Base-by-base conservation (phyloP, 371 early-diverging fungal genomes). In the Basidiobolus meristosporus region DNA sequence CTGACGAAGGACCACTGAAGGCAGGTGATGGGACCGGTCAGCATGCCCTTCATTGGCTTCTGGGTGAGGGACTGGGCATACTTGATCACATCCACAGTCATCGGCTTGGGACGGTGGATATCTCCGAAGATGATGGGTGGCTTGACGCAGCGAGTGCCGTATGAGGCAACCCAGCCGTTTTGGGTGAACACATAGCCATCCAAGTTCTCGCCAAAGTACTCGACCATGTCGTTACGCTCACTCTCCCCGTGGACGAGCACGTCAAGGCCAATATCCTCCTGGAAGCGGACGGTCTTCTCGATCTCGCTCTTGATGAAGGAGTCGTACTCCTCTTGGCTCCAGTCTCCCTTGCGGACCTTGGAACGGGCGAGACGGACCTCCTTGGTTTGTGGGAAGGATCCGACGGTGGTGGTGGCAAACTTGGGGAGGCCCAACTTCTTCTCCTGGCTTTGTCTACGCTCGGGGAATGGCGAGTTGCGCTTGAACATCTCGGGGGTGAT, bases 31-130 rank as follows among this genome's bases (percentile, higher is more conserved):
- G 90, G 90, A 34, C 90, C 90, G 31, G 89, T 88, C 52, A 88
- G 70, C 90, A 90, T 89, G 51, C 93, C 96, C 76, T 95, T 95
- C 81, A 95, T 77, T 41, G 88, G 87, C n/a, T n/a, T n/a, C n/a
- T n/a, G n/a, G 54, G 91, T 90, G 49, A 85, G 63, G 31, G 75
- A 68, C 65, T 95, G 92, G 40, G 96, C 90, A 51, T 79, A 89
- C 48, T 57, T 58, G 45, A 64, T 69, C 56, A 70, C 70, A 22
- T 73, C 71, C 40, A 91, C 79, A 26, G 96, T 92, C 90, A 95
- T 95, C 31, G 91, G 74, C 26, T 63, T 55, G 41, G 82, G 84
- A 33, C 93, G 87, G 48, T 67, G 63, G 39, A 95, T 86, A 67
- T 93, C 95, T 56, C 95, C 87, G 51, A 68, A 86, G 57, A 86